Base-by-base conservation (phyloP, 2,329 filamentous ascomycete species). In the Ilyonectria sp. region DNA sequence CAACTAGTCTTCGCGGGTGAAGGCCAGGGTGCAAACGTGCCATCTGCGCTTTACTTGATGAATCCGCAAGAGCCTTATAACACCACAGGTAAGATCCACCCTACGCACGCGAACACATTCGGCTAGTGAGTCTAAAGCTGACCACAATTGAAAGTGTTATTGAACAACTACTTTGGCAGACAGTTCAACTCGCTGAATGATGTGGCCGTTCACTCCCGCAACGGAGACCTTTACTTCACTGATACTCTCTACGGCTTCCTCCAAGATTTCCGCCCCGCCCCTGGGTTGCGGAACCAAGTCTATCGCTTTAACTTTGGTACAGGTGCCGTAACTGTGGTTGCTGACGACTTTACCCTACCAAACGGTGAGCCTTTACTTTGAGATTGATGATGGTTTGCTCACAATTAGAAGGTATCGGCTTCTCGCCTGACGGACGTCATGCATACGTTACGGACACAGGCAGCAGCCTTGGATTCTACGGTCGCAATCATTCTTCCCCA, bases 151-250 rank as follows among this genome's bases (percentile, higher is more conserved):
- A 3, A 6, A 82, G 83, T 84, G 0, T 78, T 92, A 9, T 65
- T 91, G 13, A 89, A 89, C 71, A 89, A 87, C 75, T 92, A 82
- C 74, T 88, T 88, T 55, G 88, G 89, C n/a, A 84, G 88, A 3
- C 82, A 86, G 44, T 91, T 91, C 78, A 89, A 85, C 75, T 90
- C 88, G 0, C 78, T 90, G 11, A 91, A 91, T 69, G 89, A 91
- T 66, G 82, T 88, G 0, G 82, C 84, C 1, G 74, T 89, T 61
- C 84, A 90, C 70, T 82, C 88, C 33, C 75, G 77, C 10, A 89
- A 86, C 63, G 83, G 84, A 17, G 84, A 88, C 29, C 79, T 92
- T 17, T 92, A 90, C 81, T 91, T 92, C 72, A 91, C 89, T 1
- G 89, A 92, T 65, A 86, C 87, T 0, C 82, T 85, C 6, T 91